Conservation (phyloP, 2,329 filamentous ascomycete species). For the Blastomyces silverae region DNA sequence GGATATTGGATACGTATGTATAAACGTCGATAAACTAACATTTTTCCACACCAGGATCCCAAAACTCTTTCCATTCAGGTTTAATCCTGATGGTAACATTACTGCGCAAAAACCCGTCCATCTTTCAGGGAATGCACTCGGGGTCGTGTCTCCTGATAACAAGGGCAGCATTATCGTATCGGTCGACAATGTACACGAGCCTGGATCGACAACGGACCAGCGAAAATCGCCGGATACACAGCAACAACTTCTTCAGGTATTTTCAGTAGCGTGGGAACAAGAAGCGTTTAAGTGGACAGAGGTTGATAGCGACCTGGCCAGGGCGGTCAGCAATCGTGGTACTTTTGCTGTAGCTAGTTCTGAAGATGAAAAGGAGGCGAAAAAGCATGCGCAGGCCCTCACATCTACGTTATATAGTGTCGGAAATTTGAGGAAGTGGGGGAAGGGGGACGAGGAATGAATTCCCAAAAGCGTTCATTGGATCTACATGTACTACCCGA, state of each 20-base stretch:
- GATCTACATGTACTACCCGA: neutral
- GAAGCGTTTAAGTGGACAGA: constrained; percentile 28
- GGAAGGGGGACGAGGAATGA: constrained; percentile 25
- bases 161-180: constrained; percentile 42
- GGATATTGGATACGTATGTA: neutral
- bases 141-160: constrained; percentile 38
- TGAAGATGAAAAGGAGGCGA: constrained; percentile 29
- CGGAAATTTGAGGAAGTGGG: constrained; percentile 37
- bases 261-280: constrained; percentile 23
- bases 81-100: constrained; percentile 48
- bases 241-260: constrained; percentile 29
- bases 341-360: constrained; percentile 26
- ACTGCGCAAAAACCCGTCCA: constrained; percentile 47
- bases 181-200: constrained; percentile 49
- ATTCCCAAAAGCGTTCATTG: neutral
- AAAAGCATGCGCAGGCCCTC: constrained; percentile 31
- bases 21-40: neutral
- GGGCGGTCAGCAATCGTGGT: constrained; percentile 29
- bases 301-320: constrained; percentile 21
- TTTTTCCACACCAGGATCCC: constrained; percentile 47
- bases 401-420: constrained; percentile 34
- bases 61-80: constrained; percentile 60
- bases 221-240: constrained; percentile 23
- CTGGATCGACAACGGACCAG: constrained; percentile 44
- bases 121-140: constrained; percentile 60